Evolutionary conservation across 352 stramenopile species (phyloP).

Genomic region (Globisporangium solare): DNA sequence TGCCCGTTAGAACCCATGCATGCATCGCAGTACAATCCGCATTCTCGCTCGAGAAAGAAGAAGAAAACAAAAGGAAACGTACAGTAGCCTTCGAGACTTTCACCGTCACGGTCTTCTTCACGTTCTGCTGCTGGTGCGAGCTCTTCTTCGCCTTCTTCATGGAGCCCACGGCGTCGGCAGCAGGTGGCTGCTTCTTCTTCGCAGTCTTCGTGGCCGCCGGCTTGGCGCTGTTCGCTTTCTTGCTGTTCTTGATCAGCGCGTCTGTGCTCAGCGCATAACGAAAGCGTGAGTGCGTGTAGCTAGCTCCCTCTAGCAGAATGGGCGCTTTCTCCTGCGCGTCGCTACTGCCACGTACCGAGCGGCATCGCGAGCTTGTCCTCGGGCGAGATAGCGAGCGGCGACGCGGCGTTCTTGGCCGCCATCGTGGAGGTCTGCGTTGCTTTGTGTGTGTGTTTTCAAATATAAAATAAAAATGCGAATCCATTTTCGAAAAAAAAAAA

Average conservation of each 20-base stretch:
- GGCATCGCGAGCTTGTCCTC: conserved; percentile 54
- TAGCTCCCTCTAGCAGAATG: too few species aligned
- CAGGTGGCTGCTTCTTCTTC: conserved; percentile 3
- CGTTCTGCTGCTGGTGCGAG: conserved; percentile 49
- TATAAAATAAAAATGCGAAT: not conserved
- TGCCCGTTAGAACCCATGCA: too few species aligned
- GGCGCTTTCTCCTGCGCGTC: not conserved
- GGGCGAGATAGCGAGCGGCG: conserved; percentile 44
- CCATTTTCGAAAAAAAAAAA: not conserved
- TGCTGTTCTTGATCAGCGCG: conserved; percentile 37
- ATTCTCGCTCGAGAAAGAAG: not conserved
- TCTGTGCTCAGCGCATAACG: conserved; percentile 21
- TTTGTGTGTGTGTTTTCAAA: not conserved
- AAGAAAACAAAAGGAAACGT: too few species aligned
- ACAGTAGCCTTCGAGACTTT: conserved; percentile 60
- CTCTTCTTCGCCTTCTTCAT: conserved; percentile 20
- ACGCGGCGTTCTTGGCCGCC: conserved; percentile 15
- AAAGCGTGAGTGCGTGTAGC: too few species aligned
- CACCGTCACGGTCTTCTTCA: conserved; percentile 73
- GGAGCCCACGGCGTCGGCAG: not conserved
- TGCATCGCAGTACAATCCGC: not conserved
- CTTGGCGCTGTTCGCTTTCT: conserved; percentile 18
- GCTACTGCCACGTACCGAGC: conserved; percentile 24
- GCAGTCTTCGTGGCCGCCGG: conserved; percentile 12
- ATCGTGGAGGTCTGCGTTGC: conserved; percentile 1